phyloP scores from a whole-genome alignment of 352 stramenopile species.

The Phytophthora parvispora region DNA sequence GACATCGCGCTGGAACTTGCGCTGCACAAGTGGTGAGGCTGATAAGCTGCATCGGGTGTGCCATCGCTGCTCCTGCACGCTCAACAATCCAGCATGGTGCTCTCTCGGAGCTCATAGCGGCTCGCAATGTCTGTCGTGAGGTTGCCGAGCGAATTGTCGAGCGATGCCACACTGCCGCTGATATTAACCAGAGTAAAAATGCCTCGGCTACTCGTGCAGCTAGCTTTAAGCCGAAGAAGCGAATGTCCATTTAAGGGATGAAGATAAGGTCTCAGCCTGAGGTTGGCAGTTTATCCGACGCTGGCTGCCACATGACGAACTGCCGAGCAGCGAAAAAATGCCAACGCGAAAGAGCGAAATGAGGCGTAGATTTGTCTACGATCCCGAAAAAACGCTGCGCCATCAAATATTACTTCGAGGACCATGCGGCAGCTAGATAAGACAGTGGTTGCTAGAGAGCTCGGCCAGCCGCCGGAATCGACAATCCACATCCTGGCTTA shows the following conservation, averaged over 20 bases:
- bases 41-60: neutral
- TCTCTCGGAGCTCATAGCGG: no score
- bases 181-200: no score
- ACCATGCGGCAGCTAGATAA: conserved; percentile 18
- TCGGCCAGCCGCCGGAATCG: neutral
- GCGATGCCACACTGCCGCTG: no score
- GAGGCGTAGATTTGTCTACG: conserved; percentile 6
- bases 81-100: conserved; percentile 8
- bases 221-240: no score
- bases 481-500: neutral
- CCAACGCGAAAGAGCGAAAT: conserved; percentile 9
- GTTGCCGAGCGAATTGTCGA: neutral
- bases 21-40: neutral
- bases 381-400: conserved; percentile 16
- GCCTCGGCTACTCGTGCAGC: no score
- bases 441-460: conserved; percentile 1
- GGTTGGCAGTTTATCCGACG: no score
- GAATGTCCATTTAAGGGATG: no score
- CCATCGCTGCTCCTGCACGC: neutral
- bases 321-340: conserved; percentile 3
- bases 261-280: neutral
- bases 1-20: conserved; percentile 9
- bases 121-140: no score
- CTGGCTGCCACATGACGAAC: neutral
- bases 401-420: conserved; percentile 6